A percentile compares a stretch with the other conserved stretches of the same genome.
These are phyloP conservation scores for Boletus pseudopeckii DNA, from an alignment of 768 basidiomycete genomes.

Conservation along the genomic window DNA sequence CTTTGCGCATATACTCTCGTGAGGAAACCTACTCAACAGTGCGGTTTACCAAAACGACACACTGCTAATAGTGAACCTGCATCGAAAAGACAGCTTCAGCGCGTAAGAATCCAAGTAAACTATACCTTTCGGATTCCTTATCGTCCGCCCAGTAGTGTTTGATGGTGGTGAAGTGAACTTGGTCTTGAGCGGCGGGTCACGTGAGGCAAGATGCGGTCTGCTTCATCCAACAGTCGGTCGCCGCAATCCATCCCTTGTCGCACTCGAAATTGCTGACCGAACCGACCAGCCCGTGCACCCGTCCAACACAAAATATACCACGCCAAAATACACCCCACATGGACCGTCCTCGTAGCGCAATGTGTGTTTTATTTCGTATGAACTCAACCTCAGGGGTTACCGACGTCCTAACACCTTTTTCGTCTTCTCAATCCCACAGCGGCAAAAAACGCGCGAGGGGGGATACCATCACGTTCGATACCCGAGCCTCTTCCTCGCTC, in stretches of 20 bases:
- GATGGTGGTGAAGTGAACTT: background rate
- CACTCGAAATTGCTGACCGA: conserved; percentile 4
- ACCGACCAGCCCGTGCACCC: background rate
- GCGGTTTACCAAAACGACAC: background rate
- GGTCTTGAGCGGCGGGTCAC: conserved; percentile 10
- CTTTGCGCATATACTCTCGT: background rate
- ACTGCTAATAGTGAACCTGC: background rate
- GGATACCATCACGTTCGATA: background rate
- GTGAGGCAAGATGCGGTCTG: background rate
- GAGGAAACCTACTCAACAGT: background rate
- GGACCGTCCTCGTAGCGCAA: conserved; percentile 13
- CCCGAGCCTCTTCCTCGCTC: conserved; percentile 31
- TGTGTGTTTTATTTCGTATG: conserved; percentile 22
- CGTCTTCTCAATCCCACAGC: conserved; percentile 20
- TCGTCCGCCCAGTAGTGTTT: background rate
- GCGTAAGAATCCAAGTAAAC: background rate
- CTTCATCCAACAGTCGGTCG: conserved; percentile 10
- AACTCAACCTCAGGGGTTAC: background rate
- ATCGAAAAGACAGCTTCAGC: background rate
- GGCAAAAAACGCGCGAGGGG: conserved; percentile 50
- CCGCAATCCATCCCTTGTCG: conserved; percentile 9
- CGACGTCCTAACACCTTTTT: background rate
- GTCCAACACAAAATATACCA: background rate
- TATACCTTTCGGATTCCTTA: background rate
- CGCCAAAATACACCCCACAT: conserved; percentile 5